Conservation (phyloP, 768 basidiomycete species). For the Tylopilus plumbeoviolaceoides region DNA sequence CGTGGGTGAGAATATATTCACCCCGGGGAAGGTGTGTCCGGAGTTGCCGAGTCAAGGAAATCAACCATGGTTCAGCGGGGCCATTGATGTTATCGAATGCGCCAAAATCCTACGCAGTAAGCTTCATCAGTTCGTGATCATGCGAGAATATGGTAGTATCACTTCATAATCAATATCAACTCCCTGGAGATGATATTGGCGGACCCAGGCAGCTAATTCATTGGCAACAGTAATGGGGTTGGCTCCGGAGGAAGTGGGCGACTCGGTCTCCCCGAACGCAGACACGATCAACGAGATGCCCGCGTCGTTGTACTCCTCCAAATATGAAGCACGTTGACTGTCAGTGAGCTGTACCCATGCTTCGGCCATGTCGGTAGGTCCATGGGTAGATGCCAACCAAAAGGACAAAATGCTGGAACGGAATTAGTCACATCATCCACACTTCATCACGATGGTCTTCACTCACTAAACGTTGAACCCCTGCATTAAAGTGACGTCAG, state of each 20-base stretch:
- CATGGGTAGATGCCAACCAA: constrained; percentile 29
- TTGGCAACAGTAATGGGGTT: constrained; percentile 38
- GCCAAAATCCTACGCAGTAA: constrained; percentile 25
- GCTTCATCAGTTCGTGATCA: not conserved
- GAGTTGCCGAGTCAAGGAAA: constrained; percentile 27
- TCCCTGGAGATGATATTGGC: constrained; percentile 43
- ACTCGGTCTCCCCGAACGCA: constrained; percentile 39
- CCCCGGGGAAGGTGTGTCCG: constrained; percentile 29
- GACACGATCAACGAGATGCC: constrained; percentile 56
- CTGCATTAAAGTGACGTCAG: constrained; percentile 7
- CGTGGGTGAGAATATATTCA: constrained; percentile 31
- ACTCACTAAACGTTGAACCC: constrained; percentile 35
- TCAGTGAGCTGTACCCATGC: constrained; percentile 38
- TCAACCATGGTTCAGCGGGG: constrained; percentile 27
- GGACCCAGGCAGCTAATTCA: constrained; percentile 41
- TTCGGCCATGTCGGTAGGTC: constrained; percentile 40
- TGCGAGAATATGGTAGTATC: not conserved
- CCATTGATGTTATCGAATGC: constrained; percentile 18
- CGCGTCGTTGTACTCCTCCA: constrained; percentile 46
- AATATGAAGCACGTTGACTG: constrained; percentile 35
- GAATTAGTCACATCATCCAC: not conserved
- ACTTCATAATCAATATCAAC: constrained; percentile 52
- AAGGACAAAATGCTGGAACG: constrained; percentile 37
- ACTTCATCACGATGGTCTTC: not conserved
- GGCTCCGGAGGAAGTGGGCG: constrained; percentile 37